These are phyloP conservation scores for Tothia fuscella DNA, from an alignment of 2,329 filamentous ascomycete genomes.

Conservation along the genomic window DNA sequence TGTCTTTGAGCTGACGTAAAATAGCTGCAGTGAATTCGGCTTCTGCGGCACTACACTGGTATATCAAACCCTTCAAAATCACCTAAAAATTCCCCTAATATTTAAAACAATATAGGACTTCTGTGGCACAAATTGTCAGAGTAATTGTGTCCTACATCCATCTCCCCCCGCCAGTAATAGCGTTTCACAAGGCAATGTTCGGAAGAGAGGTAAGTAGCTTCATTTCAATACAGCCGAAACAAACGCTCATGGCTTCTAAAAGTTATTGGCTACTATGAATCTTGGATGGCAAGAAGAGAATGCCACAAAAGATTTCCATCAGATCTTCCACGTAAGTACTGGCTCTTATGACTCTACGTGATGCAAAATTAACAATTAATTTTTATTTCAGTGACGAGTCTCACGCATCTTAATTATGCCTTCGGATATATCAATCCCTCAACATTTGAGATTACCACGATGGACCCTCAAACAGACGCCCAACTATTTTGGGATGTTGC, in stretches of 20 bases:
- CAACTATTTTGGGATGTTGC: slow-evolving; percentile 21
- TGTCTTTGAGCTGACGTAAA: slow-evolving; percentile 11
- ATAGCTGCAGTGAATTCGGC: too few relatives aligned
- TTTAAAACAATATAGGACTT: slow-evolving; percentile 10
- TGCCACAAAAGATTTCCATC: too few relatives aligned
- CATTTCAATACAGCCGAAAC: not conserved
- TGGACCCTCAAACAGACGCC: slow-evolving; percentile 13
- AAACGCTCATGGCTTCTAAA: not conserved
- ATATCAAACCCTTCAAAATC: too few relatives aligned
- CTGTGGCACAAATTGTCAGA: slow-evolving; percentile 9
- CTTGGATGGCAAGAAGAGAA: too few relatives aligned
- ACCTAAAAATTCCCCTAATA: not conserved
- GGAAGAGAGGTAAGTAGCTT: too few relatives aligned
- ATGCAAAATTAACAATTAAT: slow-evolving; percentile 12
- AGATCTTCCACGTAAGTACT: too few relatives aligned
- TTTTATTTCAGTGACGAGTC: slow-evolving; percentile 15
- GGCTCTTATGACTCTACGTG: slow-evolving; percentile 16
- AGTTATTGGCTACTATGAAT: slow-evolving; percentile 12
- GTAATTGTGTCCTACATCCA: slow-evolving; percentile 9
- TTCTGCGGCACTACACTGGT: too few relatives aligned
- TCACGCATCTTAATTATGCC: slow-evolving; percentile 19
- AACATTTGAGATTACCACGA: slow-evolving; percentile 17
- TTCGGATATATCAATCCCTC: slow-evolving; percentile 15
- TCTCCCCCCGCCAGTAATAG: too few relatives aligned
- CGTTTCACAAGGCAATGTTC: too few relatives aligned